These are phyloP conservation scores for Kwoniella dejecticola DNA, from an alignment of 768 basidiomycete species.

Conservation along the genomic window DNA sequence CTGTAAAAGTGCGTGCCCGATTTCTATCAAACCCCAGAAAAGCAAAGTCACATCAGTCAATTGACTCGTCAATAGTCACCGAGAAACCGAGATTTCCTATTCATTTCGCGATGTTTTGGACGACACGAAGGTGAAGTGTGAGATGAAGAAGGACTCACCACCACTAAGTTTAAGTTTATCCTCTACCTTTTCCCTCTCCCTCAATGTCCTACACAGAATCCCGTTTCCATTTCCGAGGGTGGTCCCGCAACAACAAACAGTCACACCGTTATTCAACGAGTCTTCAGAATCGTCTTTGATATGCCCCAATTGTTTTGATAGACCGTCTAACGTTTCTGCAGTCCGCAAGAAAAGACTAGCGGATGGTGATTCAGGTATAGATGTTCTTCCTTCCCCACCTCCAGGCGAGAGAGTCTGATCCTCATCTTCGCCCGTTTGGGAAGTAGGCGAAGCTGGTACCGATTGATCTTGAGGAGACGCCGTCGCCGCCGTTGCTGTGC, in stretches of 20 bases:
- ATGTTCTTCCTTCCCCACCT: not conserved
- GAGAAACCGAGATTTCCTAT: no score
- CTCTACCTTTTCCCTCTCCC: conserved; percentile 71
- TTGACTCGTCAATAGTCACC: no score
- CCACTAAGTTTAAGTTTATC: conserved; percentile 78
- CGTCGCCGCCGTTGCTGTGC: no score
- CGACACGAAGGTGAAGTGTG: no score
- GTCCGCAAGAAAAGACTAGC: conserved; percentile 40
- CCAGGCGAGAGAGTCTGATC: no score
- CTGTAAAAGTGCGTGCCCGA: conserved; percentile 83
- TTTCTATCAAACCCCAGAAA: conserved; percentile 61
- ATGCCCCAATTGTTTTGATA: conserved; percentile 37
- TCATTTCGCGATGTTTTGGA: no score
- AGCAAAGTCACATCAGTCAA: no score
- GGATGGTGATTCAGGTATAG: conserved; percentile 29
- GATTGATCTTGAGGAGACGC: not conserved
- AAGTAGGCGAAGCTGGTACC: not conserved
- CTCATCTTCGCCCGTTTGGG: not conserved
- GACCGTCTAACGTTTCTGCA: conserved; percentile 48
- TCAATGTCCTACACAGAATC: conserved; percentile 67
- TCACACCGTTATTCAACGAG: not conserved
- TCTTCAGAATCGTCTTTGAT: conserved; percentile 22
- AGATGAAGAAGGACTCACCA: conserved; percentile 62
- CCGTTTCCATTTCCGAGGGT: conserved; percentile 64
- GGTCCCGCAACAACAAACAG: conserved; percentile 64